Percentiles rank a stretch among this genome's conserved stretches.
Conservation (phyloP, 2,329 filamentous ascomycete species). For the Pseudogymnoascus sp. region DNA sequence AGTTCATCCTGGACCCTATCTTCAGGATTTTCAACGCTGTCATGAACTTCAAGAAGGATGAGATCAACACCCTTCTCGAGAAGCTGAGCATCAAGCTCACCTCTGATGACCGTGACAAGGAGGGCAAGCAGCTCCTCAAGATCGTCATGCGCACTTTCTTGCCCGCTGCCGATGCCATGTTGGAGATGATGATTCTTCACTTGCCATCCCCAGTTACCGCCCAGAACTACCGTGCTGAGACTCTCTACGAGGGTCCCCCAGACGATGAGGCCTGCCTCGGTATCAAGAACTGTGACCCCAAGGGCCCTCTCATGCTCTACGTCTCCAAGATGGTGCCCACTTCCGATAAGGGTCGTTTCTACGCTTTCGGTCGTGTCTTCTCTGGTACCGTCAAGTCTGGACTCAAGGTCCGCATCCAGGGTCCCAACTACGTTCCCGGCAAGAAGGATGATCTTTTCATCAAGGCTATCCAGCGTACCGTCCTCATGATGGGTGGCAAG, state of each 20-base stretch:
- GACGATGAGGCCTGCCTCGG: slow-evolving; percentile 90
- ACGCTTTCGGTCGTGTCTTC: slow-evolving; percentile 99
- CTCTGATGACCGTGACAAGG: slow-evolving; percentile 79
- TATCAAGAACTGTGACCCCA: slow-evolving; percentile 98
- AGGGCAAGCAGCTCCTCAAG: slow-evolving; percentile 98
- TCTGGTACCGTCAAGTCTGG: slow-evolving; percentile 94
- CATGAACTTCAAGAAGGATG: slow-evolving; percentile 99
- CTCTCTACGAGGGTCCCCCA: slow-evolving; percentile 92
- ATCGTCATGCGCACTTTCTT: slow-evolving; percentile 98
- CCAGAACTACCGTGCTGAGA: slow-evolving; percentile 97
- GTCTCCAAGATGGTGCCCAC: slow-evolving; percentile 99
- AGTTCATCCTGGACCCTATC: slow-evolving; percentile 99
- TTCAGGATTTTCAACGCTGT: slow-evolving; percentile 96
- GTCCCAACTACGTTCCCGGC: slow-evolving; percentile 95
- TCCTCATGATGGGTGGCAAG: slow-evolving; percentile 99
- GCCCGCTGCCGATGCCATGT: slow-evolving; percentile 90
- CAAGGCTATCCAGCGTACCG: slow-evolving; percentile 99
- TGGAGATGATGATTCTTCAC: slow-evolving; percentile 99
- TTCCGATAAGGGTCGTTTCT: slow-evolving; percentile 99
- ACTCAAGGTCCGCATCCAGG: slow-evolving; percentile 99
- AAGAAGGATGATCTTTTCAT: slow-evolving; percentile 99
- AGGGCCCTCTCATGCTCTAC: slow-evolving; percentile 99
- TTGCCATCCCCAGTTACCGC: slow-evolving; percentile 92
- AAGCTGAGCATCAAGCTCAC: slow-evolving; percentile 95
- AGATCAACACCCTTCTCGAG: slow-evolving; percentile 71